Base-by-base conservation (phyloP, 208 protist genomes). In the Endotrypanum monterogeii region DNA sequence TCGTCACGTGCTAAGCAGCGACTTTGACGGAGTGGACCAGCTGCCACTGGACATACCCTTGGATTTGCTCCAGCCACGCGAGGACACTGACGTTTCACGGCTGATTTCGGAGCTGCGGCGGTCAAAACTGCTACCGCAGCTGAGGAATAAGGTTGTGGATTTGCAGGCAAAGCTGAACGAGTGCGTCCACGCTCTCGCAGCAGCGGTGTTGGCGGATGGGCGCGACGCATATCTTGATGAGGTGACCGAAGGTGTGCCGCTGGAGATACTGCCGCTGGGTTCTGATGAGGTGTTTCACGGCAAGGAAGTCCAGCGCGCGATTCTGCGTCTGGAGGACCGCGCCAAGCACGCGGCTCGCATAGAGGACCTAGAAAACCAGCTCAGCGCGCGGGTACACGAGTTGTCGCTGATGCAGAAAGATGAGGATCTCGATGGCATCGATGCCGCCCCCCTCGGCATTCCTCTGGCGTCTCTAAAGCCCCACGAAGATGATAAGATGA, bases 41-140 rank as follows among this genome's bases (percentile, higher is more conserved):
- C 77, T 86, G 51, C 90, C 90, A 8, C 74, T 85, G 35, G 88
- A 76, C 66, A 90, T 95, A 54, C 86, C 86, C 56, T 73, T 95
- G n/a, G 82, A 82, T 8, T 74, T 92, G 58, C 78, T 94, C 56
- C 35, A 80, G 41, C 87, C 87, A 35, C 83, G 87, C 25, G 74
- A 88, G 14, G 86, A 94, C 62, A 25, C 74, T 2, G 72, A 83
- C n/a, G 80, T 87, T 9, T 48, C 76, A 9, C 69, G 78, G 35
- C 57, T 92, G n/a, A 87, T 95, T 28, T 71, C 68, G 0, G 71
- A 84, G 54, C 68, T 89, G 50, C 88, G 90, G 20, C 82, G 83
- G 56, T 57, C 71, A 16, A 78, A 80, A 50, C 78, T 63, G 4
- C 60, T 62, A 12, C 62, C 79, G 4, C 56, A 81, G 32, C 65